Evolutionary conservation across 768 basidiomycete genomes (phyloP).

Genomic region (Lentinula raphanica): DNA sequence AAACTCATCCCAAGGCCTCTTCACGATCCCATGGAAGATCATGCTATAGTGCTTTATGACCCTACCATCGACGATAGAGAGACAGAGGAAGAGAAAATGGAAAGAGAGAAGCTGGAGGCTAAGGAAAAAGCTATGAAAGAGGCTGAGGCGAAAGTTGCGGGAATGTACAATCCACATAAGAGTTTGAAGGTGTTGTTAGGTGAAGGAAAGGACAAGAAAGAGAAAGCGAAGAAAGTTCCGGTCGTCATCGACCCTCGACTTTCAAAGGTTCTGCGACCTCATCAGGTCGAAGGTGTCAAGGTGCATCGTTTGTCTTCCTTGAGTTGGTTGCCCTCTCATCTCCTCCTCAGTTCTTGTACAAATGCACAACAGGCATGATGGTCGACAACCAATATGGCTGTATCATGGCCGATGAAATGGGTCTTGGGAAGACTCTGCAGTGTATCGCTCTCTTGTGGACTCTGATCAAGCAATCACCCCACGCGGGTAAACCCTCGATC

Average conservation of each 20-base stretch:
- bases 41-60: slow-evolving; percentile 95
- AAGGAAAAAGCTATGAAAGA: slow-evolving; percentile 59
- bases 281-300: slow-evolving; percentile 98
- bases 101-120: slow-evolving; percentile 68
- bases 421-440: slow-evolving; percentile 93
- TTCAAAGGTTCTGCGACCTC: slow-evolving; percentile 84
- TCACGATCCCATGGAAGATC: slow-evolving; percentile 97
- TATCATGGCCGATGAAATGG: slow-evolving; percentile 99
- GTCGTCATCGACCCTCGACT: slow-evolving; percentile 94
- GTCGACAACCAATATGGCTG: slow-evolving; percentile 89
- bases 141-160: slow-evolving; percentile 63
- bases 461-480: slow-evolving; percentile 89
- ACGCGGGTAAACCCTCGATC: slow-evolving; percentile 78
- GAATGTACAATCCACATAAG: slow-evolving; percentile 88
- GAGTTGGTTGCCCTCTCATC: slow-evolving; percentile 9
- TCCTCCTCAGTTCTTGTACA: slow-evolving; percentile 77
- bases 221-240: slow-evolving; percentile 72
- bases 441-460: slow-evolving; percentile 97
- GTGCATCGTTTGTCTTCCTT: slow-evolving; percentile 34
- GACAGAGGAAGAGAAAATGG: slow-evolving; percentile 79
- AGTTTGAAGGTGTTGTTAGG: slow-evolving; percentile 77
- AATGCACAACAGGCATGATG: slow-evolving; percentile 90
- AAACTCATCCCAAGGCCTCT: slow-evolving; percentile 84
- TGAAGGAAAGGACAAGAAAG: slow-evolving; percentile 63
- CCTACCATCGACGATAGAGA: slow-evolving; percentile 92